Base-by-base conservation (phyloP, 2,329 filamentous ascomycete genomes). In the Paracamarosporium sp. region DNA sequence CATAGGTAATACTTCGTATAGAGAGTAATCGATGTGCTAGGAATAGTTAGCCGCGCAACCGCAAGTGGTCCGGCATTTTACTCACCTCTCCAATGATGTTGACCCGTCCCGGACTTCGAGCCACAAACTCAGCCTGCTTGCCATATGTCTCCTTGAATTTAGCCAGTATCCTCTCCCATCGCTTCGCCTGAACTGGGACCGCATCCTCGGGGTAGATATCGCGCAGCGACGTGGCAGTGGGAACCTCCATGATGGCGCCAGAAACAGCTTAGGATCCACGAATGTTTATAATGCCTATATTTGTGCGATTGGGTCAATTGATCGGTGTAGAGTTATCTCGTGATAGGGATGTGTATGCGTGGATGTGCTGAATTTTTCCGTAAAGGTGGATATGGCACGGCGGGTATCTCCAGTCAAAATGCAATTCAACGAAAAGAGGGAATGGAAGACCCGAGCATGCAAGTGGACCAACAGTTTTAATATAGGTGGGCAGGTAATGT, bases 1-100 rank as follows among this genome's bases (percentile, higher is more conserved):
- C 88, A 97, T 97, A 51, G 95, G 95, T 24, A 99, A 84, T 58
- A 97, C 93, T 67, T 95, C 89, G 82, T 98, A 99, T 20, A 99
- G 86, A 13, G 92, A 97, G 81, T 99, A 99, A 81, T 99, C 95
- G 71, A 99, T 97, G 81, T 99, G 95, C 84, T 82, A 56, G 36
- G 38, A 8, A n/a, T 33, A 15, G 56, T 75, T 27, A 74, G 65
- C 36, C 46, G 20, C 11, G 35, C 11, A 20, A 25, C 9, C n/a
- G 5, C 31, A 17, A 12, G 20, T 27, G 3, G 9, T 9, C 24
- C 40, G 7, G 11, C 7, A 4, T 15, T 17, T 4, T 6, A 28
- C 12, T 2, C 70, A 81, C 80, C 70, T 99, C 95, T 77, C 95
- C 95, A 74, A 99, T 97, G 72, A 99, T 95, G 81, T 98, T 98